phyloP scores from a whole-genome alignment of 805 yeast genomes.

The Saccharomycopsis malanga region DNA sequence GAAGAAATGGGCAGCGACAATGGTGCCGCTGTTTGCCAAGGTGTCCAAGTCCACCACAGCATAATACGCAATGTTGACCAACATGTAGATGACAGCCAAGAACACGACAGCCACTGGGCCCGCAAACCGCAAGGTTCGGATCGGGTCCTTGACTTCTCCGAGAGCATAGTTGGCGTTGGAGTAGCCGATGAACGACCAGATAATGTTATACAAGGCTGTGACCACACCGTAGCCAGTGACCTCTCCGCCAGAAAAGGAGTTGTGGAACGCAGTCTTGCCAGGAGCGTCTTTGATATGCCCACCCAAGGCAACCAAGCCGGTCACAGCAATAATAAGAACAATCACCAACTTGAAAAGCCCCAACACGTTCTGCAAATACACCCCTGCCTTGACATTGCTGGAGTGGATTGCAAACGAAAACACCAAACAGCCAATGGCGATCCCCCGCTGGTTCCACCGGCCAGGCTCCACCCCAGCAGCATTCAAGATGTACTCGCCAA shows the following conservation, averaged over 20 bases:
- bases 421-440: slow-evolving; percentile 68
- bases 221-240: slow-evolving; percentile 66
- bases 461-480: slow-evolving; percentile 66
- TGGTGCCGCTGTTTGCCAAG: slow-evolving; percentile 52
- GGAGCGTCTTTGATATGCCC: slow-evolving; percentile 52
- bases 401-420: slow-evolving; percentile 63
- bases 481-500: slow-evolving; percentile 67
- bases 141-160: slow-evolving; percentile 72
- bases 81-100: slow-evolving; percentile 60
- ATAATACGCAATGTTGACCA: slow-evolving; percentile 72
- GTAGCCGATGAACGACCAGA: slow-evolving; percentile 81
- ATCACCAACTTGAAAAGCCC: slow-evolving; percentile 73
- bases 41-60: slow-evolving; percentile 72
- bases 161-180: slow-evolving; percentile 79
- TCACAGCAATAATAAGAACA: slow-evolving; percentile 58
- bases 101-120: slow-evolving; percentile 66
- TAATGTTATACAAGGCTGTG: slow-evolving; percentile 71
- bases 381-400: slow-evolving; percentile 55
- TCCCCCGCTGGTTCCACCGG: slow-evolving; percentile 71
- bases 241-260: slow-evolving; percentile 42
- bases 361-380: slow-evolving; percentile 54
- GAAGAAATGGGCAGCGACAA: slow-evolving; percentile 73
- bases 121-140: slow-evolving; percentile 57
- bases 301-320: slow-evolving; percentile 80
- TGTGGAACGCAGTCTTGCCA: slow-evolving; percentile 51